Conservation (phyloP, 164 flowering plant genomes). For the Vitis rupestris region DNA sequence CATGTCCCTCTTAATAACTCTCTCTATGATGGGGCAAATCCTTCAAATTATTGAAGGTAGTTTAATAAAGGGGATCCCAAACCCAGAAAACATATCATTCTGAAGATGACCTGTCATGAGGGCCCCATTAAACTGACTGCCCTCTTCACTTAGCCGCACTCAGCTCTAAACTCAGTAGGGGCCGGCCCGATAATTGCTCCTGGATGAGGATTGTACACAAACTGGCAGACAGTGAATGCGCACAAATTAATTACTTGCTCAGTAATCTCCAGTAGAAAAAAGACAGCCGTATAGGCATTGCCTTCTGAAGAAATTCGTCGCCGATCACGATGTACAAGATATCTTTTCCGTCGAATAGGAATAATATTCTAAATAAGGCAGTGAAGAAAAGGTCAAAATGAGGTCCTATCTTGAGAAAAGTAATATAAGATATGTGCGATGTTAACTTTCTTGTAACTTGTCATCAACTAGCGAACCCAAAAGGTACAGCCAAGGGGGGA, state of each 20-base stretch:
- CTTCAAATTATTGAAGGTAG: not conserved
- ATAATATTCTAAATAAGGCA: not conserved
- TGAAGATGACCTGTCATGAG: not conserved
- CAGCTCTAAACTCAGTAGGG: slow-evolving; percentile 22
- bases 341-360: not conserved
- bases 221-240: slow-evolving; percentile 1
- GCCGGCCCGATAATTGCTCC: slow-evolving; percentile 14
- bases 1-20: too few species aligned
- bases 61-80: not conserved
- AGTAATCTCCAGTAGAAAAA: not conserved
- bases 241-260: not conserved
- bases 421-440: not conserved
- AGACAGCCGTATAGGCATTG: not conserved
- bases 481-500: not conserved
- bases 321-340: too few species aligned
- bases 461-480: slow-evolving; percentile 15
- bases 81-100: not conserved
- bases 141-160: slow-evolving; percentile 5
- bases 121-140: slow-evolving; percentile 3
- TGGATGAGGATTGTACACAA: not conserved
- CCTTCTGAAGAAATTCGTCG: not conserved
- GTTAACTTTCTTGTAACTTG: slow-evolving; percentile 6
- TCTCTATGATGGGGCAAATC: not conserved
- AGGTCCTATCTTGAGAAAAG: slow-evolving; percentile 12
- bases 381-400: slow-evolving; percentile 5